phyloP scores from a whole-genome alignment of 140 eudicot genomes.

The Cichorium intybus region DNA sequence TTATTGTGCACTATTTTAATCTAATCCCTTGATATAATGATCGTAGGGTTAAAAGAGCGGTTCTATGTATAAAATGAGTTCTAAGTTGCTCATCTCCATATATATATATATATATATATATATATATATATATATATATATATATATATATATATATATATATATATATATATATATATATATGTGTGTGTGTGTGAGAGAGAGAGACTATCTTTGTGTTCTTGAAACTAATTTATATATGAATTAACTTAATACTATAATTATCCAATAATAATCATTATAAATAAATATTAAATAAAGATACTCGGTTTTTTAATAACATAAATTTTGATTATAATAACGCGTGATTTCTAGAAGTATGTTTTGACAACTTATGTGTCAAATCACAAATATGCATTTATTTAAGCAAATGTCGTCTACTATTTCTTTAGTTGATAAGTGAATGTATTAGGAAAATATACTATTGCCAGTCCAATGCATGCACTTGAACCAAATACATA shows the following conservation, averaged over 20 bases:
- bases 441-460: not conserved
- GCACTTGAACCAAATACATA: conserved; percentile 13
- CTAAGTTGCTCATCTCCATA: too few relatives aligned
- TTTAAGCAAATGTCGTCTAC: not conserved
- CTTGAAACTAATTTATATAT: too few relatives aligned
- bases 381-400: conserved; percentile 3
- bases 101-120: too few relatives aligned
- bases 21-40: too few relatives aligned
- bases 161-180: too few relatives aligned
- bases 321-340: not conserved
- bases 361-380: conserved; percentile 14
- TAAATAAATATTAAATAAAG: not conserved
- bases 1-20: too few relatives aligned
- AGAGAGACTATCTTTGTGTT: too few relatives aligned
- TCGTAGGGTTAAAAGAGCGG: too few relatives aligned
- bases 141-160: too few relatives aligned
- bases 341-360: conserved; percentile 25
- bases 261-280: not conserved
- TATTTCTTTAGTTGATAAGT: not conserved
- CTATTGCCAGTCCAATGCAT: conserved; percentile 12
- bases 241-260: not conserved
- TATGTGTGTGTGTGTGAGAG: too few relatives aligned
- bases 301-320: not conserved
- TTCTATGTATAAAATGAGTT: too few relatives aligned
- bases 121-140: too few relatives aligned